phyloP scores from a whole-genome alignment of 1,284 basidiomycete genomes.

The Phlebopus sp. region DNA sequence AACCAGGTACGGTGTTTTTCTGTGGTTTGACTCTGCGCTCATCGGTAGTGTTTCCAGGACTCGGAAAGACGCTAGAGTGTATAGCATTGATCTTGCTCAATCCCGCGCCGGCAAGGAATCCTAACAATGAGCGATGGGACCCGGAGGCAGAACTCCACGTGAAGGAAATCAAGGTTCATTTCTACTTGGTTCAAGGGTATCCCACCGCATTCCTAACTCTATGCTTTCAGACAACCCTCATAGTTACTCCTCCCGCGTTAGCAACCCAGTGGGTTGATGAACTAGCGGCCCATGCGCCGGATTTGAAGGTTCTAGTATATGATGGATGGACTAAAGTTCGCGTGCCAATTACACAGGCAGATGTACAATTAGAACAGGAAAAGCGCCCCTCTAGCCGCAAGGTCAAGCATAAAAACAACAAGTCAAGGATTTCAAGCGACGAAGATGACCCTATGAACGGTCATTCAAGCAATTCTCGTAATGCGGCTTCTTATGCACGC shows the following conservation, averaged over 20 bases:
- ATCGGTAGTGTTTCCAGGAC: slow-evolving; percentile 19
- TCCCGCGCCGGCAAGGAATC: slow-evolving; percentile 56
- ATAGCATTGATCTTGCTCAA: slow-evolving; percentile 76
- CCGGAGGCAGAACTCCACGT: slow-evolving; percentile 56
- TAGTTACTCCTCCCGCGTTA: slow-evolving; percentile 81
- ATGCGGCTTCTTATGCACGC: slow-evolving; percentile 17
- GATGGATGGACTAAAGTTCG: slow-evolving; percentile 72
- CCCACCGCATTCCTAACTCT: slow-evolving; percentile 38
- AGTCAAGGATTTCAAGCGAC: slow-evolving; percentile 12
- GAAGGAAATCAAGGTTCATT: slow-evolving; percentile 63
- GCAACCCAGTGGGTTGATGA: slow-evolving; percentile 88
- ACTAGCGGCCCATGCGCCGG: slow-evolving; percentile 70
- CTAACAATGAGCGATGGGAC: slow-evolving; percentile 58
- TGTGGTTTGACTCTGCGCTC: neutral
- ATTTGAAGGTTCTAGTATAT: slow-evolving; percentile 76
- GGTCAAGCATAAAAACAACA: slow-evolving; percentile 28
- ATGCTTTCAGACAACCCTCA: slow-evolving; percentile 42
- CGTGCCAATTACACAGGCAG: slow-evolving; percentile 52
- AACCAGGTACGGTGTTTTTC: slow-evolving; percentile 53
- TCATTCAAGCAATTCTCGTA: slow-evolving; percentile 11
- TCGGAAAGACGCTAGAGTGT: slow-evolving; percentile 84
- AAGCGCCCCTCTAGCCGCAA: slow-evolving; percentile 26
- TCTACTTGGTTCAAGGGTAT: neutral
- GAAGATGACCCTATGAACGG: slow-evolving; percentile 24
- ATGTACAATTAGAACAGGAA: slow-evolving; percentile 38